Base-by-base conservation (phyloP, 805 yeast genomes). In the Spathaspora boniae region DNA sequence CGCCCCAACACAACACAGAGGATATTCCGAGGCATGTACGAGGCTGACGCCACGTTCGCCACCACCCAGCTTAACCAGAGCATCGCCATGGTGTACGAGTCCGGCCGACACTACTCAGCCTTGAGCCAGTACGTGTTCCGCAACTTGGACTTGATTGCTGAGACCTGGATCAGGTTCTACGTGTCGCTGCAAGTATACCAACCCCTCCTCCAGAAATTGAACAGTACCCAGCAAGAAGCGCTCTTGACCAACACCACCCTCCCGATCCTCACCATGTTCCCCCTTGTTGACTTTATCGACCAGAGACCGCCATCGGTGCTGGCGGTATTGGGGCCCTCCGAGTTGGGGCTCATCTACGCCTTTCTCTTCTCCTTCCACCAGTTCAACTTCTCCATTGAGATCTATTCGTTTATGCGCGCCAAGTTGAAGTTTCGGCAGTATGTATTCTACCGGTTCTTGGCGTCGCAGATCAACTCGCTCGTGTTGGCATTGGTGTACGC, bases 341-440 rank as follows among this genome's bases (percentile, higher is more conserved):
- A 56, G 37, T 37, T 60, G 25, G 66, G 65, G 4, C 42, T 60
- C 23, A 49, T 60, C 14, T 60, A 60, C 36, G 60, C 64, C 8
- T 53, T 46, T 32, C 35, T 60, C 17, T 58, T 60, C 36, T 50
- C 64, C 16, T 54, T 60, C 42, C 62, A 60, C 38, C 65, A 60
- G 41, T 60, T 56, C 48, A 58, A 58, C 33, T 60, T 60, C 38
- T 50, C 60, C 4, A 38, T 48, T 3, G 60, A 56, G 28, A 45
- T 60, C 21, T 50, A 45, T 29, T 37, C 40, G 16, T 40, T 37
- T 21, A 47, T 60, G 38, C 41, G 48, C 16, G 33, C 47, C 4
- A 33, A 34, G 21, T 46, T 60, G 22, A 49, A 46, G 24, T 53
- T 49, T 40, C 48, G 41, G 26, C 53, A 53, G 26, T 60, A 46